Evolutionary conservation across 257 asterid genomes (phyloP), one percentile per base, ranked within the genome.

Genomic region (Anisodus tanguticus): DNA sequence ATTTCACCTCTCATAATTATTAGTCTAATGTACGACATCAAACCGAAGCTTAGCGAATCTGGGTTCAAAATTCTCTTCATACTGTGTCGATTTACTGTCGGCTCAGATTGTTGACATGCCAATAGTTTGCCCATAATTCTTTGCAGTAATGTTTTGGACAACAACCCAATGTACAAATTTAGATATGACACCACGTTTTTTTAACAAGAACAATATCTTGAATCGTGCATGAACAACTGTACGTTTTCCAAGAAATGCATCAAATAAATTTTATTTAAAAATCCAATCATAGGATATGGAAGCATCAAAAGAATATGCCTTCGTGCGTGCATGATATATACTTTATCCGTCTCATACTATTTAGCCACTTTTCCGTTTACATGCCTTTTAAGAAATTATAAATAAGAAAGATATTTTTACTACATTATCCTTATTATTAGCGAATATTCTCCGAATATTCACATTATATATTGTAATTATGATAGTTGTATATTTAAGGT

Each of bases 41-140:
- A 69, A 69, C 4, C 4, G 2, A 49, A 70, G 3, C 16, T 19
- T 10, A 19, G 19, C 60, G 19, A 74, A 5, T 55, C 60, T 47
- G 19, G n/a, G 60, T 2, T 17, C 60, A 72, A 72, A 72, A 19
- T 16, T 59, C 26, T 59, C 1, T 17, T 59, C 4, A 59, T 72
- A 47, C 60, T 19, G 59, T 74, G 60, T 47, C 80, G 10, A 19
- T 47, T 72, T n/a, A 72, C 19, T 72, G 80, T 72, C 80, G 41
- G 80, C 19, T 19, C 41, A 13, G 3, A 47, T 49, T 6, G 60
- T 47, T 49, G 60, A 72, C 80, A 72, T 72, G 41, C 6, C 10
- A 72, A 47, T 7, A 72, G 80, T 72, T 59, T 70, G 19, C 3
- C 80, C 80, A 72, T 72, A 72, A 6, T 47, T 72, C 3, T 49